Evolutionary conservation across 129 eudicot genomes (phyloP).

Genomic region (Smallanthus sonchifolius): DNA sequence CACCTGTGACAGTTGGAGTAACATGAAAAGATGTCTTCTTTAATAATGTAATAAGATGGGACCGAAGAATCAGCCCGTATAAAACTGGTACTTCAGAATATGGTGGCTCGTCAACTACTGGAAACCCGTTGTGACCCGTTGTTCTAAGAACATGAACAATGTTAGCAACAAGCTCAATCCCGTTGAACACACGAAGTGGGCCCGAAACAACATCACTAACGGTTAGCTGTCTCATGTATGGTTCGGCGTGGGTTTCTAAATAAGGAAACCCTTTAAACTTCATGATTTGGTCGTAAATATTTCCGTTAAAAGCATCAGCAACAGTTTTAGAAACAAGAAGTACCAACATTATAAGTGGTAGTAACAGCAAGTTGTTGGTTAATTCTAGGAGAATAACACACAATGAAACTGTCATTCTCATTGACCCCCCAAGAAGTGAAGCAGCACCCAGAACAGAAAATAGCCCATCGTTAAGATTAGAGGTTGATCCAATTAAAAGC

Average conservation of each 20-base stretch:
- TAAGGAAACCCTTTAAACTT: slow-evolving; percentile 76
- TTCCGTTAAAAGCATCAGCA: slow-evolving; percentile 72
- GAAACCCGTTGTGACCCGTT: slow-evolving; percentile 81
- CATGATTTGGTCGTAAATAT: slow-evolving; percentile 74
- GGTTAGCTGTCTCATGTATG: slow-evolving; percentile 86
- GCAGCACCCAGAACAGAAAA: slow-evolving; percentile 91
- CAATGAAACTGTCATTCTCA: slow-evolving; percentile 90
- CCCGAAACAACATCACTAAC: slow-evolving; percentile 83
- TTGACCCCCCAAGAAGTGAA: slow-evolving; percentile 89
- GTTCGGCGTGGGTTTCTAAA: slow-evolving; percentile 82
- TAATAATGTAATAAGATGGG: slow-evolving; percentile 68
- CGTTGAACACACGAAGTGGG: slow-evolving; percentile 67
- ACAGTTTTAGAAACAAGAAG: slow-evolving; percentile 86
- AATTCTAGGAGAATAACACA: slow-evolving; percentile 82
- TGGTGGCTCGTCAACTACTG: slow-evolving; percentile 71
- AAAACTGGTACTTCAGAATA: slow-evolving; percentile 46
- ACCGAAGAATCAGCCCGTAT: slow-evolving; percentile 69
- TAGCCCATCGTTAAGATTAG: slow-evolving; percentile 77
- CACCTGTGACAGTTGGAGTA: slow-evolving; percentile 31
- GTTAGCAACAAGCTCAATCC: slow-evolving; percentile 75
- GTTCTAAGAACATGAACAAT: slow-evolving; percentile 60
- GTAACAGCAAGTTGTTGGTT: slow-evolving; percentile 63
- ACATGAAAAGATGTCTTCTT: slow-evolving; percentile 55
- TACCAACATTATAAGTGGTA: slow-evolving; percentile 83
- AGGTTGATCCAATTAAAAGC: slow-evolving; percentile 48